Base-by-base conservation (phyloP, 163 green algal genomes). In the Chlorella variabilis region DNA sequence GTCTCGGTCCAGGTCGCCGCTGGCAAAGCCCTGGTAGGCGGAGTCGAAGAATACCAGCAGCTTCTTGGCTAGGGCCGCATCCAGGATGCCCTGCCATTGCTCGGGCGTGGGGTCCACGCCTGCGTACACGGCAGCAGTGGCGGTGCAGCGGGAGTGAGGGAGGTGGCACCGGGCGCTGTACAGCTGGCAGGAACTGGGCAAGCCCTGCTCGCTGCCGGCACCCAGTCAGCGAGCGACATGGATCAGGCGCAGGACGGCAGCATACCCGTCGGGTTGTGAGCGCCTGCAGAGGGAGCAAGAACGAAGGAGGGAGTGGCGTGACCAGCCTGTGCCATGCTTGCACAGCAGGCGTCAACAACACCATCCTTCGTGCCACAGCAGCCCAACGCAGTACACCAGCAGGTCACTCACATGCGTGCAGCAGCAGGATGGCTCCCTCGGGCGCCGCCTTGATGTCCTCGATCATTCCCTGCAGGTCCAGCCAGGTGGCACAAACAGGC, bases 251-350 rank as follows among this genome's bases (percentile, higher is more conserved):
- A n/a, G n/a, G n/a, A n/a, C n/a, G n/a, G n/a, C n/a, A n/a, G n/a
- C n/a, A n/a, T n/a, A 78, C 71, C 97, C 0, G 97, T 99, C 36
- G 97, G 97, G 91, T 99, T 99, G 92, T 99, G 97, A 6, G 97
- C 97, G 21, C 81, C 62, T 70, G 62, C 33, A 48, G 0, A 1
- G 33, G 62, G 61, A 4, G 11, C 31, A 42, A 2, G 31, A 1
- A 23, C 3, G 1, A 41, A n/a, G 17, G 15, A 3, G 5, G 62
- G 3, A 48, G 21, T 31, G 33, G 17, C 45, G 15, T 3, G 29
- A 4, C 18, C 1, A 42, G 29, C 13, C 13, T 13, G 61, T n/a
- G 31, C 31, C 1, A n/a, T 18, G 3, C 2, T n/a, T 1, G 18
- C 8, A n/a, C 45, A 54, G 15, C 45, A n/a, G n/a, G n/a, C n/a